phyloP scores from a whole-genome alignment of 106 monocot genomes.

The Amphibolis antarctica region DNA sequence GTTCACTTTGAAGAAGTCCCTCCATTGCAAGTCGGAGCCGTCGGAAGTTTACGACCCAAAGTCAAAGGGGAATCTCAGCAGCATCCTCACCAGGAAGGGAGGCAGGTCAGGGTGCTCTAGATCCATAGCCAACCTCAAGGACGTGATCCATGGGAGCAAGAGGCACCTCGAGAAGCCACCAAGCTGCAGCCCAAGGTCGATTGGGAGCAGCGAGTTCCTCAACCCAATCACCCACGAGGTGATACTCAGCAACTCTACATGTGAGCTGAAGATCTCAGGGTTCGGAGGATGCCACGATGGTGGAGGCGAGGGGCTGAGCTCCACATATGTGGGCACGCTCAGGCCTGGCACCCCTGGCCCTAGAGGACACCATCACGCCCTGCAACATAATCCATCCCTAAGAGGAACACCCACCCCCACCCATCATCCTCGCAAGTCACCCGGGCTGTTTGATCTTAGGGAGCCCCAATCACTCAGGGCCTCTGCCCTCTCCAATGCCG shows the following conservation, averaged over 20 bases:
- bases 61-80: constrained; percentile 7
- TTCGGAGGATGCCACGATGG: constrained; percentile 7
- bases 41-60: constrained; percentile 74
- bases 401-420: constrained; percentile 17
- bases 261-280: constrained; percentile 25
- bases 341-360: constrained; percentile 83
- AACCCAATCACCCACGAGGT: constrained; percentile 29
- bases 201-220: constrained; percentile 31
- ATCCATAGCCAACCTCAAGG: constrained; percentile 28
- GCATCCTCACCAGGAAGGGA: constrained; percentile 19
- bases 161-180: constrained; percentile 24
- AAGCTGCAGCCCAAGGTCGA: constrained; percentile 25
- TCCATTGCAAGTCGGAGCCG: constrained; percentile 81
- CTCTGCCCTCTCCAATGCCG: constrained; percentile 23
- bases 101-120: constrained; percentile 24
- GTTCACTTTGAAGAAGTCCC: constrained; percentile 76
- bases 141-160: constrained; percentile 33
- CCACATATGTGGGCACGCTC: constrained; percentile 33
- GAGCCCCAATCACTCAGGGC: constrained; percentile 8
- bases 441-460: constrained; percentile 10
- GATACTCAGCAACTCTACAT: constrained; percentile 17
- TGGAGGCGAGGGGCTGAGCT: background rate
- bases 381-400: constrained; percentile 27
- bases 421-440: constrained; percentile 43
- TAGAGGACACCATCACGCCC: constrained; percentile 21